Conservation (phyloP, 106 monocot species). For the Narthecium ossifragum region DNA sequence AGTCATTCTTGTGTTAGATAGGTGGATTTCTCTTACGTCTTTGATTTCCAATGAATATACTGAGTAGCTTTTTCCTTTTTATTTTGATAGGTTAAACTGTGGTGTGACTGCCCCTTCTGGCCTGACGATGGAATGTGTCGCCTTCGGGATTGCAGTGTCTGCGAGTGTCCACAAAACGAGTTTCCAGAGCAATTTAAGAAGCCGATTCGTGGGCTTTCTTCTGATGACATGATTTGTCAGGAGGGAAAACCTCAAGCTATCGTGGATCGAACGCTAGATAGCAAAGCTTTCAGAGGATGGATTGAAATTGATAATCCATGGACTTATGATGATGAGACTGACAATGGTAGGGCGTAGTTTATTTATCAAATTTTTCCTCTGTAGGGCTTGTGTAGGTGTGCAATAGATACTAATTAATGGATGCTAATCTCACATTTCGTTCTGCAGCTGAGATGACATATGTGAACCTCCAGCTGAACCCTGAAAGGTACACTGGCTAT, state of each 20-base stretch:
- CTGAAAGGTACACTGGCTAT: conserved; percentile 94
- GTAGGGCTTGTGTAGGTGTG: background rate
- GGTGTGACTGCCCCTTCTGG: conserved; percentile 99
- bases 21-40: too few relatives aligned
- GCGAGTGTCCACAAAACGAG: conserved; percentile 91
- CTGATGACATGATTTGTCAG: conserved; percentile 67
- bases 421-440: too few relatives aligned
- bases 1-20: too few relatives aligned
- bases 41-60: too few relatives aligned
- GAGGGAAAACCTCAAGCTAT: conserved; percentile 80
- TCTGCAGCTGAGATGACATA: conserved; percentile 92
- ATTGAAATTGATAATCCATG: conserved; percentile 85
- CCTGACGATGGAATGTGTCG: conserved; percentile 95
- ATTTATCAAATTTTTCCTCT: conserved; percentile 1
- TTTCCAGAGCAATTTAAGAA: conserved; percentile 90
- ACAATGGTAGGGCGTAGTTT: conserved; percentile 45
- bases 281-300: conserved; percentile 82
- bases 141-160: conserved; percentile 89
- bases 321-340: conserved; percentile 95
- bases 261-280: conserved; percentile 83
- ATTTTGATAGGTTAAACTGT: conserved; percentile 63
- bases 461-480: conserved; percentile 93
- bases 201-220: conserved; percentile 29
- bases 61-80: too few relatives aligned
- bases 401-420: background rate